These are phyloP conservation scores for Nemophila menziesii DNA, from an alignment of 257 asterid species.

Conservation along the genomic window DNA sequence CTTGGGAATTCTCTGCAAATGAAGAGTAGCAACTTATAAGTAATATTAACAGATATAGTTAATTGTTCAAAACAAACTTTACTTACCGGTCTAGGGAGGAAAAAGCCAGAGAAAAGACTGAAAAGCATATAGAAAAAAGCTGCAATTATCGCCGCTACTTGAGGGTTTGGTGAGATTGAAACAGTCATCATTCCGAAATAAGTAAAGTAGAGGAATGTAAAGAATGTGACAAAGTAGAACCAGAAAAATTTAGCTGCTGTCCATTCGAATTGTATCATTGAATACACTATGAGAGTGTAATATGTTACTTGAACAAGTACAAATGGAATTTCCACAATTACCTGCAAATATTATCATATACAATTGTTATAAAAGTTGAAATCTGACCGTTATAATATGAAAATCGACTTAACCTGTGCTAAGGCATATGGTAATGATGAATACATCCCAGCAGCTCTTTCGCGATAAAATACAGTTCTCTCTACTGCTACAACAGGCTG, in stretches of 20 bases:
- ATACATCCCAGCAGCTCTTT: conserved; percentile 53
- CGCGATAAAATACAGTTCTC: conserved; percentile 46
- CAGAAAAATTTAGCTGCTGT: conserved; percentile 42
- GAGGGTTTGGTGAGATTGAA: conserved; percentile 88
- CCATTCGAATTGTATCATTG: conserved; percentile 87
- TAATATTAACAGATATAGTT: too few species aligned
- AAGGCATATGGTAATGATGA: conserved; percentile 53
- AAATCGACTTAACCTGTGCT: too few species aligned
- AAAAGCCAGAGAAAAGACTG: conserved; percentile 93
- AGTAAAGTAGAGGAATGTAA: conserved; percentile 81
- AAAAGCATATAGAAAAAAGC: conserved; percentile 96
- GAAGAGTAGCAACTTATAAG: background rate
- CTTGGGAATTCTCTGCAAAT: conserved; percentile 51
- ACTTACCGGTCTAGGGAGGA: too few species aligned
- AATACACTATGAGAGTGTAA: conserved; percentile 63
- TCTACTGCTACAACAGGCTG: conserved; percentile 38
- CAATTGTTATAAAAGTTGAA: too few species aligned
- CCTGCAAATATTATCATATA: too few species aligned
- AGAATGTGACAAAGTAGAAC: conserved; percentile 70
- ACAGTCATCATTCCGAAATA: conserved; percentile 96
- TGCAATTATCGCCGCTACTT: conserved; percentile 72
- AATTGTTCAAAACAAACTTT: too few species aligned
- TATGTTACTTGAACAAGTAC: conserved; percentile 56
- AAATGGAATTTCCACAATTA: conserved; percentile 76
- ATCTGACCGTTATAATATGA: too few species aligned